Evolutionary conservation across 2,329 filamentous ascomycete genomes (phyloP), one percentile per base, ranked within the genome.

Genomic region (Botrytis byssoidea): DNA sequence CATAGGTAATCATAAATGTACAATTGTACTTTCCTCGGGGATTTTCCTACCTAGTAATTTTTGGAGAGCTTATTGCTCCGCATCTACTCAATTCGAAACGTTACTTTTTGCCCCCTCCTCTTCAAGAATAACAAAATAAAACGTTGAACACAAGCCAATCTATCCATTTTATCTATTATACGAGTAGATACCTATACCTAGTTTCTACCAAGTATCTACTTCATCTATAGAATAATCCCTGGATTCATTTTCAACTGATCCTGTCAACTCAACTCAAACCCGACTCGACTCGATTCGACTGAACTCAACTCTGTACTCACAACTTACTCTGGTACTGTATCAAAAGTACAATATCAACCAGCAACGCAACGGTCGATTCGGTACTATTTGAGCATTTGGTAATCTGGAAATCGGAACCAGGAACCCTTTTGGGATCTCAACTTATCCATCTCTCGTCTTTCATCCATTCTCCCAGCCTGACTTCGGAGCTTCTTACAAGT

Each of bases 1-100:
- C 37, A 9, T 10, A 40, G 4, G 37, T 10, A 48, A 48, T 25
- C 25, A 40, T 37, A 40, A 48, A 48, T 8, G 60, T 40, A 35
- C 32, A 60, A 20, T 63, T 22, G 60, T 42, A 20, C 60, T 40
- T 42, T 20, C 32, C 35, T 61, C 32, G 60, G 60, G 32, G 35
- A 40, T 42, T 63, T 32, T 64, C 51, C 51, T 57, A 18, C n/a
- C 51, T 32, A 9, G 51, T 57, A 64, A 40, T 22, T 64, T 18
- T 29, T 25, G n/a, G 42, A 4, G 60, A n/a, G 16, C n/a, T 64
- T 37, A 37, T 67, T 37, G 32, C 65, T 67, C 46, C 44, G 46
- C 64, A 51, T 51, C 64, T 67, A 67, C 32, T 48, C 64, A 48
- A 48, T 66, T 6, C 46, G 20, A 48, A 66, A 66, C 44, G 10